These are phyloP conservation scores for Colletotrichum sp. DNA, from an alignment of 2,329 filamentous ascomycete species.

Conservation along the genomic window DNA sequence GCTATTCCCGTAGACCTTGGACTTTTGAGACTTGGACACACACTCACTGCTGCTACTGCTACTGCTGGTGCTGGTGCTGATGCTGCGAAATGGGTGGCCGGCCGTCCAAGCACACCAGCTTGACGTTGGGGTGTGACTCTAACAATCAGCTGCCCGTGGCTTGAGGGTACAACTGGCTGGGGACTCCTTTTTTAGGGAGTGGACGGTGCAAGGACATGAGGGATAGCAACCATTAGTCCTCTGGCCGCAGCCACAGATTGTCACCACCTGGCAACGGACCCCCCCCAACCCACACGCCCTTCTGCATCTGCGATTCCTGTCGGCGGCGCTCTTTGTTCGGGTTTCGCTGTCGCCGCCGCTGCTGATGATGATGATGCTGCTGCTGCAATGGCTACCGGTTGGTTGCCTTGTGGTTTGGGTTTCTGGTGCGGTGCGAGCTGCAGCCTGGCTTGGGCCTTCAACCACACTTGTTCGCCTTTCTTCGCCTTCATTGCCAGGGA, in stretches of 20 bases:
- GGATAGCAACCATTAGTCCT: neutral
- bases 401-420: neutral
- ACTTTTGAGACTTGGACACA: neutral
- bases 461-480: neutral
- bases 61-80: neutral
- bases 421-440: neutral
- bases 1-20: neutral
- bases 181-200: conserved; percentile 1
- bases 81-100: neutral
- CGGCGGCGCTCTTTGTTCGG: neutral
- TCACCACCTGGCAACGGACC: conserved; percentile 5
- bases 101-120: neutral
- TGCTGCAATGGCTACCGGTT: neutral
- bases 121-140: neutral
- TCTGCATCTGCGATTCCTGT: neutral
- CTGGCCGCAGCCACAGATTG: neutral
- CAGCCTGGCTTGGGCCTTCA: neutral
- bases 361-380: neutral
- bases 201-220: neutral
- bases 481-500: neutral
- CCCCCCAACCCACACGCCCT: neutral
- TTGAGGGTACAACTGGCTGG: neutral
- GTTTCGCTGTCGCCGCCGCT: neutral
- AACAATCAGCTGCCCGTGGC: neutral
- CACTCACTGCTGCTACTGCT: neutral